These are phyloP conservation scores for Lachancea sp. DNA, from an alignment of 805 yeast genomes.

Conservation along the genomic window DNA sequence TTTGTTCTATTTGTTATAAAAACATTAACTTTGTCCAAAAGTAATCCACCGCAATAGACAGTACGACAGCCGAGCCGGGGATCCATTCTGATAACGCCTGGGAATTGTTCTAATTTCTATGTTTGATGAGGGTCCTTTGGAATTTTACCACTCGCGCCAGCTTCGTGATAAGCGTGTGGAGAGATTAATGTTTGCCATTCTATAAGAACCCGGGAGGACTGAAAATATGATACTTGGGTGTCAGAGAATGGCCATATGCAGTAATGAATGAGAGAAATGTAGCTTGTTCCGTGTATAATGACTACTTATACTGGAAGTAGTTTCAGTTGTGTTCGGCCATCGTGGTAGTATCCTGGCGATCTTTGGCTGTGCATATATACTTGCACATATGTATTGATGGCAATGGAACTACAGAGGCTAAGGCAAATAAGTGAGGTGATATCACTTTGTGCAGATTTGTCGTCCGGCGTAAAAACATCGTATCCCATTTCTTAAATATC, in stretches of 20 bases:
- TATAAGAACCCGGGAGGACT: slow-evolving; percentile 34
- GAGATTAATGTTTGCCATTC: slow-evolving; percentile 23
- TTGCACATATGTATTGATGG: too few species aligned
- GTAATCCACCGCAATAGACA: slow-evolving; percentile 61
- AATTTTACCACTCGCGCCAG: slow-evolving; percentile 12
- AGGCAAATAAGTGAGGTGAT: too few species aligned
- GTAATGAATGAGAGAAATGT: neutral
- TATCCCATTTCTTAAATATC: too few species aligned
- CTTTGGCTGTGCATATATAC: too few species aligned
- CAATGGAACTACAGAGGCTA: too few species aligned
- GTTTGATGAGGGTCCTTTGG: slow-evolving; percentile 2
- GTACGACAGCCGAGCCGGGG: slow-evolving; percentile 38
- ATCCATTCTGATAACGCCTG: slow-evolving; percentile 5
- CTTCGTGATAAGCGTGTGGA: slow-evolving; percentile 34
- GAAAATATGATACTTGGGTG: slow-evolving; percentile 31
- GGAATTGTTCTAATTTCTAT: slow-evolving; percentile 9
- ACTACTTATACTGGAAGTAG: too few species aligned
- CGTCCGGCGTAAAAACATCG: too few species aligned
- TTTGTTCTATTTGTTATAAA: slow-evolving; percentile 5
- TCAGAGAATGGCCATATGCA: slow-evolving; percentile 23
- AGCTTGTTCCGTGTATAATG: too few species aligned
- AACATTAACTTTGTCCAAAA: slow-evolving; percentile 55
- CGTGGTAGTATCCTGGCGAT: too few species aligned
- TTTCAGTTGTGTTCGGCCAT: too few species aligned
- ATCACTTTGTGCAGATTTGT: too few species aligned